These are phyloP conservation scores for Chlamydomonas eustigma DNA, from an alignment of 139 green algal genomes.

Conservation along the genomic window DNA sequence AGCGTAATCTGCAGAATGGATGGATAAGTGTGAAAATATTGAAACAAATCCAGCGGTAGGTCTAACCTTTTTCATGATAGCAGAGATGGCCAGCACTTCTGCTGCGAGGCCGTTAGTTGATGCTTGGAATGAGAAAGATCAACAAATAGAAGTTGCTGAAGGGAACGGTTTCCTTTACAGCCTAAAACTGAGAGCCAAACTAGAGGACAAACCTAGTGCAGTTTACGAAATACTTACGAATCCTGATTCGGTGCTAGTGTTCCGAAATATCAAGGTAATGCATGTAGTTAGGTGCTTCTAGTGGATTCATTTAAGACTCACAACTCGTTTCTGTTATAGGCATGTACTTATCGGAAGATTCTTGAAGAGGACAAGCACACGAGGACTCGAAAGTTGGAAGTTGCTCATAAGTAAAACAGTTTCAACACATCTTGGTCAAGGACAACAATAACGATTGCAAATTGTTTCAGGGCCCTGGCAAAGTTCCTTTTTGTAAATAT, in stretches of 20 bases:
- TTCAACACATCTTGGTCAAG: too few relatives aligned
- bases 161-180: constrained; percentile 27
- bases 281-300: background rate
- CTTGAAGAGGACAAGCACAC: constrained; percentile 20
- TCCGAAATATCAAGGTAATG: constrained; percentile 31
- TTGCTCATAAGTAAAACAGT: constrained; percentile 19
- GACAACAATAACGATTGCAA: too few relatives aligned
- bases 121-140: constrained; percentile 29
- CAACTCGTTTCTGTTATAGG: constrained; percentile 2
- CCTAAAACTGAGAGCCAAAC: constrained; percentile 21
- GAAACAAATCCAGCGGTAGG: too few relatives aligned
- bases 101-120: constrained; percentile 3
- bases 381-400: constrained; percentile 22
- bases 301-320: background rate
- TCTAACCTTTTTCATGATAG: too few relatives aligned
- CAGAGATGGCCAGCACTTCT: too few relatives aligned
- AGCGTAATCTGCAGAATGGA: too few relatives aligned
- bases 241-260: constrained; percentile 18
- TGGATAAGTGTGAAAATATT: too few relatives aligned
- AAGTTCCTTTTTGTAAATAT: constrained; percentile 35
- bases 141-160: constrained; percentile 20
- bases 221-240: constrained; percentile 32
- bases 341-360: constrained; percentile 24
- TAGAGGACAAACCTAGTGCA: constrained; percentile 5
- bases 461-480: constrained; percentile 21